Conservation (phyloP, 176 grass and related monocot genomes). For the Paspalum vaginatum region DNA sequence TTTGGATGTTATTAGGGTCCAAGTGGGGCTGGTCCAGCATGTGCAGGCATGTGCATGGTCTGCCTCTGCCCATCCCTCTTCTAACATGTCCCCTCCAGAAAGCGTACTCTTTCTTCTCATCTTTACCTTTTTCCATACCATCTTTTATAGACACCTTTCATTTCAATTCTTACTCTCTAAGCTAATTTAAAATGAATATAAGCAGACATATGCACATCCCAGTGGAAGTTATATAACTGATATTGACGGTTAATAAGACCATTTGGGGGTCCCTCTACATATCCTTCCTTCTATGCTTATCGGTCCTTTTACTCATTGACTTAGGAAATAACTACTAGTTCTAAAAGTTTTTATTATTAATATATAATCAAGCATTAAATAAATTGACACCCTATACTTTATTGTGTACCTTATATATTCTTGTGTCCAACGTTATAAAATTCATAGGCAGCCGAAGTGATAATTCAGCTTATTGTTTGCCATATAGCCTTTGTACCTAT, state of each 20-base stretch:
- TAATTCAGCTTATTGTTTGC: no score
- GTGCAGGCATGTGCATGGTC: slow-evolving; percentile 62
- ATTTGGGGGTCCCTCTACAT: neutral
- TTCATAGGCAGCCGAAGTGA: no score
- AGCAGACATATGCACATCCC: neutral
- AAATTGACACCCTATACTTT: no score
- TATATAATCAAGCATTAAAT: no score
- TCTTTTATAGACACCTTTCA: slow-evolving; percentile 11
- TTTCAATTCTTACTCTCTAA: slow-evolving; percentile 40
- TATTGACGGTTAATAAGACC: slow-evolving; percentile 15
- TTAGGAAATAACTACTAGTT: neutral
- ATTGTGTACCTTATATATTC: no score
- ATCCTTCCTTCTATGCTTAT: neutral
- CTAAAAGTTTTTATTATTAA: no score
- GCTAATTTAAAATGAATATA: slow-evolving; percentile 27
- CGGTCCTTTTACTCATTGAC: neutral
- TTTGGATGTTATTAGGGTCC: slow-evolving; percentile 46
- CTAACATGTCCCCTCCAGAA: slow-evolving; percentile 31
- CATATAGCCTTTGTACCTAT: no score
- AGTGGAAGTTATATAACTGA: slow-evolving; percentile 37
- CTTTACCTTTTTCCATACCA: slow-evolving; percentile 23
- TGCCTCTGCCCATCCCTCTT: slow-evolving; percentile 27
- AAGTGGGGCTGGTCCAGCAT: slow-evolving; percentile 46
- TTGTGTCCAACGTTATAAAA: no score
- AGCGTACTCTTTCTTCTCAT: slow-evolving; percentile 33